Evolutionary conservation across 2,329 filamentous ascomycete genomes (phyloP), one percentile per base, ranked within the genome.

Genomic region (Neocatenulostroma microsporum): DNA sequence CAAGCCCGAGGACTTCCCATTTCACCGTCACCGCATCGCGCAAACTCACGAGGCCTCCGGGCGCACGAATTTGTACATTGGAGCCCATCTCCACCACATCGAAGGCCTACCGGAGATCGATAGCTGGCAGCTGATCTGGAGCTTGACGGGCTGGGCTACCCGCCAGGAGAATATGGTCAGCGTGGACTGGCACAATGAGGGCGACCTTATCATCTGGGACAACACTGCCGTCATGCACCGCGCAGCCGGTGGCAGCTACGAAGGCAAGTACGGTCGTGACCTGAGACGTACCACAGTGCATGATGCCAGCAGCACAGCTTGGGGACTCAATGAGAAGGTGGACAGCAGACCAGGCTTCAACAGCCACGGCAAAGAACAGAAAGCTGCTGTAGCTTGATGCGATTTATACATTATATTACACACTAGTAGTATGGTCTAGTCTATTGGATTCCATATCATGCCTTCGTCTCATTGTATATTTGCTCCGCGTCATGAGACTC

Each of bases 121-220:
- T 29, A 66, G 58, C 1, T 40, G 46, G 10, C 45, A 48, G 15
- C 39, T 67, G 20, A 49, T 65, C 3, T 51, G 59, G 19, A 48
- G 42, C 8, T 54, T 74, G 17, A 65, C 66, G 26, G 48, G 46
- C 2, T 69, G 73, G 48, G 64, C 61, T 0, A 66, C 63, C 2
- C 66, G 70, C 54, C 53, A 61, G 1, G 66, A 68, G 47, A 70
- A 70, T 43, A 51, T 62, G 0, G 36, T 68, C 12, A 62, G 56
- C 4, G 58, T 74, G 3, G 51, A 59, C 24, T 77, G 72, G 73
- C 43, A 66, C 21, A 50, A 63, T 10, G 47, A 55, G 0, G 66
- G 71, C 0, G 73, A 77, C 48, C 32, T 77, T 39, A 50, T 76
- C n/a, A 63, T 73, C 15, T 77, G 74, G 74, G 74, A 78, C 47